A percentile compares a stretch with the other conserved stretches of the same genome.
Evolutionary conservation across 2,329 filamentous ascomycete species (phyloP).

Genomic region (Neocucurbitaria cava): DNA sequence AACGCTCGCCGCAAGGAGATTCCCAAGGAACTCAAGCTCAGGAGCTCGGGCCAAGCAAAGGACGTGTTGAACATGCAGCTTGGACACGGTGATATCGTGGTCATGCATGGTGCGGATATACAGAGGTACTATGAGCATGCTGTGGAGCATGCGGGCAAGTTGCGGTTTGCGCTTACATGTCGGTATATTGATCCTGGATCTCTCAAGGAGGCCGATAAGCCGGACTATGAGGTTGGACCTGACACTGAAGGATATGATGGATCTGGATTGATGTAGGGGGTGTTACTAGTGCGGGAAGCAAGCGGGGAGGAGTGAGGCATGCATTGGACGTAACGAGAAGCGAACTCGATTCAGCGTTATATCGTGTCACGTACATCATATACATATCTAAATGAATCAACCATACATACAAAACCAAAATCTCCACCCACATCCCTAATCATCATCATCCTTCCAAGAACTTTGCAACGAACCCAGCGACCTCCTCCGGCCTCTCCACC

Average conservation of each 20-base stretch:
- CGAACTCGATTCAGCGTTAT: too few relatives aligned
- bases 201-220: conserved; percentile 50
- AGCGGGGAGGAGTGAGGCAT: background rate
- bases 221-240: conserved; percentile 45
- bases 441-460: conserved; percentile 51
- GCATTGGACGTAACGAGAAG: too few relatives aligned
- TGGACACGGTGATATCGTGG: conserved; percentile 68
- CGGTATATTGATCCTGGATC: conserved; percentile 58
- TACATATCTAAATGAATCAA: too few relatives aligned
- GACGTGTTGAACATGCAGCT: conserved; percentile 57
- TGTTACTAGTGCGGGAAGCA: background rate
- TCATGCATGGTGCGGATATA: conserved; percentile 68
- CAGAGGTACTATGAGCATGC: conserved; percentile 68
- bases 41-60: conserved; percentile 36
- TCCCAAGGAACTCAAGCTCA: conserved; percentile 47
- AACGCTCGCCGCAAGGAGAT: conserved; percentile 38
- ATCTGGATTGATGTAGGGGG: conserved; percentile 2
- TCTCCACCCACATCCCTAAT: background rate
- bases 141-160: conserved; percentile 58
- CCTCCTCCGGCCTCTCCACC: conserved; percentile 74
- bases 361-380: too few relatives aligned
- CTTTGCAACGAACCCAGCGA: conserved; percentile 67
- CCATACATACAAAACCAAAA: too few relatives aligned
- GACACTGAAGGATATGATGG: conserved; percentile 50
- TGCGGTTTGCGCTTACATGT: conserved; percentile 65